phyloP scores from a whole-genome alignment of 139 green algal genomes.

The Closterium sp. region DNA sequence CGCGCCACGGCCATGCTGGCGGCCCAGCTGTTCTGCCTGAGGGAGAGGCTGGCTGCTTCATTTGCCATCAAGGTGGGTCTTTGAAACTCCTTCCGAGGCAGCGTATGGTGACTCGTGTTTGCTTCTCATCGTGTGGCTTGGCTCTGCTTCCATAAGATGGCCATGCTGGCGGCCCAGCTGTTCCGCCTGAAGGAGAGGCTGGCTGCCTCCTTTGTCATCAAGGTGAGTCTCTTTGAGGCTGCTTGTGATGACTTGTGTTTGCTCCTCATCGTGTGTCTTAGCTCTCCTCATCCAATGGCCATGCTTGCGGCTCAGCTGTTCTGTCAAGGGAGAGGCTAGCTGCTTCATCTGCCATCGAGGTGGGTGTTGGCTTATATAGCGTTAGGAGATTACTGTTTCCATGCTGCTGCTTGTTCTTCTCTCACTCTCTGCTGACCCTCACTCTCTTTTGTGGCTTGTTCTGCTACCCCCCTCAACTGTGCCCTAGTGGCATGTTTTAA shows the following conservation, averaged over 20 bases:
- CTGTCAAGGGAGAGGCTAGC: conserved; percentile 30
- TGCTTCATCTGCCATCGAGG: conserved; percentile 39
- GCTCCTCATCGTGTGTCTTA: neutral
- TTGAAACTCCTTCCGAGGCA: neutral
- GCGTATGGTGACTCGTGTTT: neutral
- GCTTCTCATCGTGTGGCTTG: neutral
- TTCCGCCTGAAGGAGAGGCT: conserved; percentile 36
- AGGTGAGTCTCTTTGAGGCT: conserved; percentile 21
- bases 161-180: conserved; percentile 45
- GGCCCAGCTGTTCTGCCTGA: conserved; percentile 43
- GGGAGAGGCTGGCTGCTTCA: conserved; percentile 27
- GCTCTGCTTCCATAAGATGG: conserved; percentile 1
- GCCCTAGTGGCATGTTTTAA: neutral
- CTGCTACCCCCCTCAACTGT: too few relatives aligned
- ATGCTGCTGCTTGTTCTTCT: neutral
- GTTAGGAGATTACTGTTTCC: neutral
- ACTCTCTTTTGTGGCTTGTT: too few relatives aligned
- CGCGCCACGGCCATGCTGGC: conserved; percentile 34
- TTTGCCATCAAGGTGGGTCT: conserved; percentile 49
- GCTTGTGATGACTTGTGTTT: neutral
- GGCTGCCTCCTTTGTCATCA: conserved; percentile 39
- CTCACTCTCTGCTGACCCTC: too few relatives aligned
- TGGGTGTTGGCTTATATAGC: neutral
- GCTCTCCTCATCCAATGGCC: conserved; percentile 9
- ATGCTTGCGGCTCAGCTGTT: conserved; percentile 48